These are phyloP conservation scores for Fusarium sp. DNA, from an alignment of 2,329 filamentous ascomycete species.

Conservation along the genomic window DNA sequence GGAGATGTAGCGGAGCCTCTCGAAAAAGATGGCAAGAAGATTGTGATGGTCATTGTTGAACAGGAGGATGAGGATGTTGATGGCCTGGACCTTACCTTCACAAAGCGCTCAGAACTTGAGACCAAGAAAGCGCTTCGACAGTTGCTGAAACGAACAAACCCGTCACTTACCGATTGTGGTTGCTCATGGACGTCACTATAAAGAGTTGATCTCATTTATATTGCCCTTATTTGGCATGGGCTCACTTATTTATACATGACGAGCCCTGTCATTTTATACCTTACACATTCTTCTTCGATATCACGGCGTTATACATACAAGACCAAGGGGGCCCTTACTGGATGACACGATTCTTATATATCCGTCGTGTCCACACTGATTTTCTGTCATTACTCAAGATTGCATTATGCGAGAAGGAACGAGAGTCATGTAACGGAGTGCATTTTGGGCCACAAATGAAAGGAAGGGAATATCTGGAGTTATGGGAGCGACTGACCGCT, in stretches of 20 bases:
- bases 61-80: constrained; percentile 4
- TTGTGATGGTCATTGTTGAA: constrained; percentile 60
- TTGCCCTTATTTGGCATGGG: neutral
- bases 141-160: constrained; percentile 26
- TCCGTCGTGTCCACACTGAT: constrained; percentile 14
- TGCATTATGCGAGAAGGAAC: constrained; percentile 25
- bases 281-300: constrained; percentile 3
- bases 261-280: neutral
- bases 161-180: constrained; percentile 61
- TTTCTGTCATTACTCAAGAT: constrained; percentile 31
- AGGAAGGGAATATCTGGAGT: constrained; percentile 29
- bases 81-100: neutral
- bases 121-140: constrained; percentile 21
- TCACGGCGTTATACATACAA: constrained; percentile 27
- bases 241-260: neutral
- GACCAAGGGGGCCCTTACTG: constrained; percentile 10
- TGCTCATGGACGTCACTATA: constrained; percentile 65
- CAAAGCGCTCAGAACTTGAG: neutral
- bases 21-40: constrained; percentile 48
- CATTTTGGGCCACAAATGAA: constrained; percentile 26
- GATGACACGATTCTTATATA: constrained; percentile 7
- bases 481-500: constrained; percentile 28
- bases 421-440: constrained; percentile 15
- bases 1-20: constrained; percentile 37
- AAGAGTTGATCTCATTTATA: neutral